Evolutionary conservation across 495 filamentous ascomycete species (phyloP).

Genomic region (Trichoderma reesei): DNA sequence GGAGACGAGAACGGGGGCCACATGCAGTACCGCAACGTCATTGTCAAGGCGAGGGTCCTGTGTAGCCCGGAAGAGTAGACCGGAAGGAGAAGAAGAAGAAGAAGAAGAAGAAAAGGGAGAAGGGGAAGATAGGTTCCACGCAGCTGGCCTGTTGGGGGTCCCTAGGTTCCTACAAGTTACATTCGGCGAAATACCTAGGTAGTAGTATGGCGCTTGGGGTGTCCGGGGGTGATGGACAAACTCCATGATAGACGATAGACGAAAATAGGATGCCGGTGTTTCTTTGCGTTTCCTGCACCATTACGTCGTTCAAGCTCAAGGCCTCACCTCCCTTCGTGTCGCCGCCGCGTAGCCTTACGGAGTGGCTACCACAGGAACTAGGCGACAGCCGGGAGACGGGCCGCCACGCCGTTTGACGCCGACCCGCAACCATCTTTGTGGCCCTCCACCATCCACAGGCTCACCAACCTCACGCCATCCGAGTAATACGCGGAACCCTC

Average conservation of each 20-base stretch:
- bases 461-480: neutral
- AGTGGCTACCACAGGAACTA: too few species aligned
- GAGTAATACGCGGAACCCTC: neutral
- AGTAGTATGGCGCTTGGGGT: neutral
- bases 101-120: neutral
- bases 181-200: neutral
- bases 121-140: too few species aligned
- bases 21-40: conserved; percentile 43
- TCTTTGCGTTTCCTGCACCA: neutral
- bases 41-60: conserved; percentile 44
- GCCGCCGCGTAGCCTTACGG: neutral
- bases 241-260: neutral
- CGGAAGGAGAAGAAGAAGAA: neutral
- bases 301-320: neutral
- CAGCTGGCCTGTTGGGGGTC: too few species aligned
- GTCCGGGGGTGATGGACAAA: too few species aligned
- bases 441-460: neutral
- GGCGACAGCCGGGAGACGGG: too few species aligned
- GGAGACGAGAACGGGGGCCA: conserved; percentile 47
- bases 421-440: neutral
- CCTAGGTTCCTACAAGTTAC: too few species aligned
- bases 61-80: conserved; percentile 35
- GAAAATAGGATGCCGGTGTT: neutral
- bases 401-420: too few species aligned
- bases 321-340: too few species aligned